These are phyloP conservation scores for Lasiosphaeria miniovina DNA, from an alignment of 495 filamentous ascomycete genomes.

Conservation along the genomic window DNA sequence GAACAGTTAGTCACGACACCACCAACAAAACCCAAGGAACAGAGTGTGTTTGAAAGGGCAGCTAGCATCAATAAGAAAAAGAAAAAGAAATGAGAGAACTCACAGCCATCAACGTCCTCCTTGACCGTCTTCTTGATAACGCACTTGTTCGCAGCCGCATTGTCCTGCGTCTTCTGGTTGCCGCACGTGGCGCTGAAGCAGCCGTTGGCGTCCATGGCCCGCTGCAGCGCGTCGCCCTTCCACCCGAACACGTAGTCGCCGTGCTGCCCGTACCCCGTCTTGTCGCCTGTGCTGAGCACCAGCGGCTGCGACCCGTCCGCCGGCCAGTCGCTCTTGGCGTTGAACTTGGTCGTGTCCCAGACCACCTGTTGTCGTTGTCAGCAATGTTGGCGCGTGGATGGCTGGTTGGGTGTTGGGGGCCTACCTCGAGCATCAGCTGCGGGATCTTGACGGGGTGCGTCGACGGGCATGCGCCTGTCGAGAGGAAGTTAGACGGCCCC, in stretches of 20 bases:
- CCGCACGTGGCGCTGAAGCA: constrained; percentile 19
- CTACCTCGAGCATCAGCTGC: constrained; percentile 19
- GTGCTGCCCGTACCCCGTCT: constrained; percentile 19
- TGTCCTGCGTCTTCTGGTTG: constrained; percentile 20
- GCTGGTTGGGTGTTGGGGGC: neutral
- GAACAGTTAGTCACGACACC: too few species aligned
- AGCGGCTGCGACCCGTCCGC: constrained; percentile 15
- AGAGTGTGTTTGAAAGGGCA: neutral
- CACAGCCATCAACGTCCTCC: constrained; percentile 18
- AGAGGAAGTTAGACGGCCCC: constrained; percentile 16
- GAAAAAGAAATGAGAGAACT: neutral
- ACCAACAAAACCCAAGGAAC: too few species aligned
- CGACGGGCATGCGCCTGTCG: constrained; percentile 15
- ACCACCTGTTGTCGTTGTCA: constrained; percentile 8
- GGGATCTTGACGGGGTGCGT: constrained; percentile 20
- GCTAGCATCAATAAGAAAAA: neutral
- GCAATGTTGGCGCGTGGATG: neutral
- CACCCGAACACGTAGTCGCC: constrained; percentile 19
- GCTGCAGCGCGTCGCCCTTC: constrained; percentile 19
- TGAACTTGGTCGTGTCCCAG: constrained; percentile 22
- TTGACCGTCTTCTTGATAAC: constrained; percentile 8
- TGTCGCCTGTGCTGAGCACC: constrained; percentile 12
- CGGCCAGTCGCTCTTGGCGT: constrained; percentile 18
- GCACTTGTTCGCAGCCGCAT: constrained; percentile 15
- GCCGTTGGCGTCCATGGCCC: constrained; percentile 18